Base-by-base conservation (phyloP, 192 early-diverging fungal genomes). In the Entomortierella beljakovae region DNA sequence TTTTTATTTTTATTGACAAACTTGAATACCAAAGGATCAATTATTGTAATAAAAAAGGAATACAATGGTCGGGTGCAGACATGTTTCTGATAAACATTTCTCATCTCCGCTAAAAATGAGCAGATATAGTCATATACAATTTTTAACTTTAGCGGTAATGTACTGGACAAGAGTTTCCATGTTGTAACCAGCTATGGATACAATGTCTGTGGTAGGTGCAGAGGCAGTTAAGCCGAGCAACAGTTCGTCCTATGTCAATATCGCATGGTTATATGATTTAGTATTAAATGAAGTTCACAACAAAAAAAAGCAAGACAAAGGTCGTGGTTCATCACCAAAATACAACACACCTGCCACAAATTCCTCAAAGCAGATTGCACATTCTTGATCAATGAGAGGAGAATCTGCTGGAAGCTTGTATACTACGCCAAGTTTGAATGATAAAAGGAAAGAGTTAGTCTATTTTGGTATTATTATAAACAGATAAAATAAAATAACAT, bases 281-380 rank as follows among this genome's bases (percentile, higher is more conserved):
- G 3, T 46, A 10, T 46, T 20, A 2, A 46, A 38, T 13, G 13
- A 6, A 38, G 13, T 38, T 56, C 52, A 64, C 48, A 72, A 49
- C 22, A n/a, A 54, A 35, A 26, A 38, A 48, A 22, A 16, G 40
- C 42, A 11, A 59, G 46, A 38, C 37, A 38, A 8, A 13, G 13
- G 13, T 13, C 49, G n/a, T 50, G 10, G 23, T 32, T 9, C 54
- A 18, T 15, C 9, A 15, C 18, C 28, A 11, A 9, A 10, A 32
- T 2, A 32, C 7, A 28, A 13, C 43, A 37, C 80, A 82, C 92
- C 94, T 37, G 88, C 63, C 54, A 86, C 86, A 88, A 95, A 97
- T 71, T 98, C 96, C 61, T 97, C 94, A 85, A 98, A 95, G 83
- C 96, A 98, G 49, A 98, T 98, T 0, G 92, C 87, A 80, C 96